A percentile compares a stretch with the other conserved stretches of the same genome.
phyloP scores from a whole-genome alignment of 768 basidiomycete species.

The Ramaria sp. region DNA sequence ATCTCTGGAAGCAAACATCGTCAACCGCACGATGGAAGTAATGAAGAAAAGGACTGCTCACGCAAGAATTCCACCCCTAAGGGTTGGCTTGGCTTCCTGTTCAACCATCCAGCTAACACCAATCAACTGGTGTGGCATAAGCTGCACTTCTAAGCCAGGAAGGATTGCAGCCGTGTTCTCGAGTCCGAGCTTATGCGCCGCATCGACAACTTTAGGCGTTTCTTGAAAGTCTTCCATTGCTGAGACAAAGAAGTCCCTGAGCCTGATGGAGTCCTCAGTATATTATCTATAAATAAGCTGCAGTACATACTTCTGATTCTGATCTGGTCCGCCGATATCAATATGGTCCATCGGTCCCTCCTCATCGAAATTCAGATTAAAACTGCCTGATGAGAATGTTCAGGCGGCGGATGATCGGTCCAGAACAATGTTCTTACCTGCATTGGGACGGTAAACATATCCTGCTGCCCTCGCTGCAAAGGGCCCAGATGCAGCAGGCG shows the following conservation, averaged over 20 bases:
- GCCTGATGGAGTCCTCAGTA: background rate
- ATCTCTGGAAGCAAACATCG: conserved; percentile 29
- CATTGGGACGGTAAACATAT: background rate
- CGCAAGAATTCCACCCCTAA: conserved; percentile 56
- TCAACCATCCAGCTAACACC: conserved; percentile 76
- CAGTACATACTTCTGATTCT: background rate
- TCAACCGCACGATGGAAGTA: background rate
- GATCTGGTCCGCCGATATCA: conserved; percentile 1
- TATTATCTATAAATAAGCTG: background rate
- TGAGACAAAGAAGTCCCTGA: conserved; percentile 8
- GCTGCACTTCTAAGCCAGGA: conserved; percentile 57
- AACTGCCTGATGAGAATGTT: background rate
- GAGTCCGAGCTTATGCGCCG: conserved; percentile 19
- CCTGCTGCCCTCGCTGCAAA: background rate
- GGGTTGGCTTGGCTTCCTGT: conserved; percentile 34
- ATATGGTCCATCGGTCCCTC: background rate
- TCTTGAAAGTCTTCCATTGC: conserved; percentile 18
- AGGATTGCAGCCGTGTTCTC: conserved; percentile 42
- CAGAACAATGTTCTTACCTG: background rate
- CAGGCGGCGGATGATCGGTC: background rate
- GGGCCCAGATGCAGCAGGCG: background rate
- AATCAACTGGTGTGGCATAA: conserved; percentile 66
- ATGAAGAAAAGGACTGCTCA: conserved; percentile 16
- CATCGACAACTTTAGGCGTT: conserved; percentile 22
- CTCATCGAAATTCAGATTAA: conserved; percentile 9